Conservation (phyloP, 2,329 filamentous ascomycete genomes). For the Aphanocladium album region DNA sequence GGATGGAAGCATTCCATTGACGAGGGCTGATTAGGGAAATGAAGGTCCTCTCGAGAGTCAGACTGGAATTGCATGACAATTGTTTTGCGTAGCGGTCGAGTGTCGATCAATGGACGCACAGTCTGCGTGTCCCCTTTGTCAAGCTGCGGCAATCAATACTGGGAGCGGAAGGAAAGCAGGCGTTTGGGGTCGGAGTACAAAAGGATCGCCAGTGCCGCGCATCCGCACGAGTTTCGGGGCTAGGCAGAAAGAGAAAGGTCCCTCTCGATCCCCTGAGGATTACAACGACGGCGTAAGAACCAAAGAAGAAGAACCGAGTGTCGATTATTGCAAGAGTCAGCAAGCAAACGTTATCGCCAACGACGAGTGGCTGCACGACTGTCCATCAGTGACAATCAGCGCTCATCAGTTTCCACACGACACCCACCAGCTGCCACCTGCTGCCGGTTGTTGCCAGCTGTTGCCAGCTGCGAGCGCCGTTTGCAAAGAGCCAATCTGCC, state of each 20-base stretch:
- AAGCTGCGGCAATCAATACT: not conserved
- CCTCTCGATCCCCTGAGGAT: not conserved
- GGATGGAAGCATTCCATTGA: constrained; percentile 1
- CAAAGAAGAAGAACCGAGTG: constrained; percentile 7
- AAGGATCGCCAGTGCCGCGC: not conserved
- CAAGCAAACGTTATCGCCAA: not conserved
- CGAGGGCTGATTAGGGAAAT: not conserved
- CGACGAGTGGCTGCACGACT: not conserved
- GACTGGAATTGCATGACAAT: constrained; percentile 4
- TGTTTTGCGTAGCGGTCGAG: not conserved
- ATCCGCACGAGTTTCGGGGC: not conserved
- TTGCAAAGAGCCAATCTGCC: not conserved
- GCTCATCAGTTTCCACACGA: not conserved
- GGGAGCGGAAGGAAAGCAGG: not conserved
- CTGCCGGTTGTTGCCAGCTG: not conserved
- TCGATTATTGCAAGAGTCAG: not conserved
- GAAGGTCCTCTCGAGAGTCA: not conserved
- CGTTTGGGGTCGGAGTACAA: not conserved
- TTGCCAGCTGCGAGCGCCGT: not conserved
- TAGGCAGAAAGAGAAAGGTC: not conserved
- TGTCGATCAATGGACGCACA: not conserved
- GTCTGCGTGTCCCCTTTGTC: not conserved
- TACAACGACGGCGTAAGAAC: not conserved
- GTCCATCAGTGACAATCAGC: not conserved
- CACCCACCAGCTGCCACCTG: not conserved